phyloP scores from a whole-genome alignment of 768 basidiomycete species.

The Boletus tomentosulus region DNA sequence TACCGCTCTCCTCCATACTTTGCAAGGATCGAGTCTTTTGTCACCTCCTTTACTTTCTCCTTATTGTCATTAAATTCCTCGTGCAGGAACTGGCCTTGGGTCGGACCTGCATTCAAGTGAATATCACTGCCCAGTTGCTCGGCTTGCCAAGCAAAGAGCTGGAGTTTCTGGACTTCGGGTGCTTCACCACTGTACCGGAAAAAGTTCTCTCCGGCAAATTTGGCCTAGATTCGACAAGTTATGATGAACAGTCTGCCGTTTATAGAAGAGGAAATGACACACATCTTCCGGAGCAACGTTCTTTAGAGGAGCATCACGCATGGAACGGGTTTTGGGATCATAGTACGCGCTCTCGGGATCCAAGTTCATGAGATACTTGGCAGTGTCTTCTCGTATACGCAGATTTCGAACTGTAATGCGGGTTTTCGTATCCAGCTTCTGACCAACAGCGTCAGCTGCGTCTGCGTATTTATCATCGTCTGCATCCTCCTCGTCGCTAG shows the following conservation, averaged over 20 bases:
- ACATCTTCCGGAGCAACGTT: slow-evolving; percentile 85
- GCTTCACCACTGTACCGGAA: slow-evolving; percentile 88
- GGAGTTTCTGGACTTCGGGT: slow-evolving; percentile 85
- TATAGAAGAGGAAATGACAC: slow-evolving; percentile 26
- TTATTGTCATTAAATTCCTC: slow-evolving; percentile 90
- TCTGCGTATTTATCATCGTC: slow-evolving; percentile 99
- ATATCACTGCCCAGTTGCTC: slow-evolving; percentile 91
- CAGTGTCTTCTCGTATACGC: slow-evolving; percentile 98
- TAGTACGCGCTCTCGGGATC: slow-evolving; percentile 97
- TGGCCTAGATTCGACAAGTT: slow-evolving; percentile 45
- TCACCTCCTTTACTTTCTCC: slow-evolving; percentile 83
- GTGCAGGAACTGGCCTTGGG: slow-evolving; percentile 89
- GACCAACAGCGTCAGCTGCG: slow-evolving; percentile 94
- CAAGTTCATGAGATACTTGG: slow-evolving; percentile 96
- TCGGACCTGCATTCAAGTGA: slow-evolving; percentile 94
- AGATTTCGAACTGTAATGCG: slow-evolving; percentile 97
- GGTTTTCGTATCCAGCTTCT: slow-evolving; percentile 97
- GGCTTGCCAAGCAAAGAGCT: slow-evolving; percentile 97
- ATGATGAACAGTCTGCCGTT: background rate
- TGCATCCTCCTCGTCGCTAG: slow-evolving; percentile 91
- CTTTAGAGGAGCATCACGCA: slow-evolving; percentile 92
- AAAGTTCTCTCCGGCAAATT: slow-evolving; percentile 97
- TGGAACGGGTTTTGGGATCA: slow-evolving; percentile 98
- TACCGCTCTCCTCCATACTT: slow-evolving; percentile 96
- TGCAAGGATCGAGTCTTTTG: slow-evolving; percentile 83